Base-by-base conservation (phyloP, 768 basidiomycete species). In the Naganishia friedmannii region DNA sequence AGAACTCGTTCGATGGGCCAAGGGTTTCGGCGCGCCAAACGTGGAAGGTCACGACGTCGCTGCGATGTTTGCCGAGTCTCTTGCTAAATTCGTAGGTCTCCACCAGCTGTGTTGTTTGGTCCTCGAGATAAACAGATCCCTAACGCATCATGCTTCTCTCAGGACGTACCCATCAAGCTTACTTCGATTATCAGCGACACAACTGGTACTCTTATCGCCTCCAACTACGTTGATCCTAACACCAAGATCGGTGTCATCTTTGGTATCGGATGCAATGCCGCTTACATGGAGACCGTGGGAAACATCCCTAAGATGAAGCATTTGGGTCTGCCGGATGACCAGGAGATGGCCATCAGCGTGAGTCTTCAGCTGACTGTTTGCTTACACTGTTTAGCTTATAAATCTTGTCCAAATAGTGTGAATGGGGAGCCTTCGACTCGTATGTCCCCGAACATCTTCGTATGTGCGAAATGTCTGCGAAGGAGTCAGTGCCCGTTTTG, bases 1-100 rank as follows among this genome's bases (percentile, higher is more conserved):
- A 77, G 86, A 87, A 70, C 88, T 98, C 45, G 93, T 97, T 76
- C 89, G 95, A n/a, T 99, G 96, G 96, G 98, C 96, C n/a, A 99
- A 99, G 82, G 96, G 96, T 73, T 98, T 98, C 76, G 93, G 93
- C 39, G 90, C 90, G 0, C 79, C 86, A 5, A 92, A 94, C 77
- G 93, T 92, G n/a, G 96, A 98, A 81, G 94, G 94, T 21, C 84
- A 86, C 67, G 92, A 99, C 76, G 93, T 95, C 15, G 94, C 92
- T 4, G 90, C 85, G 45, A 94, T 99, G 91, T 95, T 99, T 84
- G 87, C 87, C 60, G 82, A 87, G 68, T 89, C 91, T 19, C 86
- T 99, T 55, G 84, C 84, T 68, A 91, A 89, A 84, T 84, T 86
- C 77, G 92, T 93, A 66, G 12, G 89, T 83, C 28, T 28, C 42